Percentiles rank a stretch among this genome's conserved stretches.
These are phyloP conservation scores for Elongisporangium anandrum DNA, from an alignment of 352 stramenopile genomes.

Conservation along the genomic window DNA sequence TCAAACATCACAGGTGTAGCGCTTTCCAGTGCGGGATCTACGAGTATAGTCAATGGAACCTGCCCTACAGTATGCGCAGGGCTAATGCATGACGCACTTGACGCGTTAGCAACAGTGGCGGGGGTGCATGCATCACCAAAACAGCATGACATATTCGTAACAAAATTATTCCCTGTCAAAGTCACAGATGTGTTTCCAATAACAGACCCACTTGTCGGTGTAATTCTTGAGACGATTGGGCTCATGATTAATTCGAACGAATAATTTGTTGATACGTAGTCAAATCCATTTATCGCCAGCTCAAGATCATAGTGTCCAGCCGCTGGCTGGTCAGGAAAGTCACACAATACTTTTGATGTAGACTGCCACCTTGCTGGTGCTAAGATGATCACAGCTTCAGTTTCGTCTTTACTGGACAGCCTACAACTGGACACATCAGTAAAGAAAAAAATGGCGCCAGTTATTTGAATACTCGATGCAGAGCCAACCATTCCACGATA, in stretches of 20 bases:
- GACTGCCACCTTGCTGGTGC: constrained; percentile 23
- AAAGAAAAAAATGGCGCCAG: constrained; percentile 21
- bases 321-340: constrained; percentile 3
- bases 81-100: constrained; percentile 16
- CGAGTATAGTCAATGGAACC: constrained; percentile 12
- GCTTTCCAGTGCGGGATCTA: constrained; percentile 7
- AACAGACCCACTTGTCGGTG: constrained; percentile 14
- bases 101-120: constrained; percentile 11
- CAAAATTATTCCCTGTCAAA: constrained; percentile 22
- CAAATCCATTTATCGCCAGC: constrained; percentile 20
- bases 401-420: constrained; percentile 7
- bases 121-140: constrained; percentile 31
- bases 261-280: constrained; percentile 7
- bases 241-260: constrained; percentile 16
- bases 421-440: constrained; percentile 11
- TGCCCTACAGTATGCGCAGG: constrained; percentile 10
- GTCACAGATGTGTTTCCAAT: constrained; percentile 17
- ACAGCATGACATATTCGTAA: constrained; percentile 31
- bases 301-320: constrained; percentile 17
- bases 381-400: neutral
- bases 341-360: constrained; percentile 17
- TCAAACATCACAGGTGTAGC: constrained; percentile 15
- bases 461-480: constrained; percentile 11
- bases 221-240: constrained; percentile 16
- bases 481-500: constrained; percentile 11